A percentile compares a stretch with the other conserved stretches of the same genome.
Conservation (phyloP, 345 rosid genomes). For the Excoecaria cochinchinensis region DNA sequence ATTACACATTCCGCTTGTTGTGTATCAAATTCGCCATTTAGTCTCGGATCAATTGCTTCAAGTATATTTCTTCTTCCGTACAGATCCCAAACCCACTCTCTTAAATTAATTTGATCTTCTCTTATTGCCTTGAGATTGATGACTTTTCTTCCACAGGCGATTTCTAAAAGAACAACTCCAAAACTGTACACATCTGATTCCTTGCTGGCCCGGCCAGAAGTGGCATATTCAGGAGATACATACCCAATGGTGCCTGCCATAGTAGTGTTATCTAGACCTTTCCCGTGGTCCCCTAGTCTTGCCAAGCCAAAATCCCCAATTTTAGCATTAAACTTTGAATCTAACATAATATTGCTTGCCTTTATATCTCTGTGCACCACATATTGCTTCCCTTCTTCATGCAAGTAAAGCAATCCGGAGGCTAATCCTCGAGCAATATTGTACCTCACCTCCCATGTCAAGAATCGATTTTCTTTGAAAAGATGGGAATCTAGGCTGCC, state of each 20-base stretch:
- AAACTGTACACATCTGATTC: slow-evolving; percentile 26
- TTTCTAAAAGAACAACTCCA: slow-evolving; percentile 18
- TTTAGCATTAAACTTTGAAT: slow-evolving; percentile 20
- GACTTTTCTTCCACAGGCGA: slow-evolving; percentile 23
- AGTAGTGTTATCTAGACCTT: slow-evolving; percentile 15
- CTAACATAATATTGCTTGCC: slow-evolving; percentile 26
- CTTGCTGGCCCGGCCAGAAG: slow-evolving; percentile 19
- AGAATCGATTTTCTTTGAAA: slow-evolving; percentile 1
- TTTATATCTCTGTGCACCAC: slow-evolving; percentile 26
- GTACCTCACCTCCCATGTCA: slow-evolving; percentile 24
- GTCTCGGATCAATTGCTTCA: slow-evolving; percentile 10
- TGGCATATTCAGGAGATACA: slow-evolving; percentile 18
- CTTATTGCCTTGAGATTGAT: neutral
- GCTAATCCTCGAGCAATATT: slow-evolving; percentile 20
- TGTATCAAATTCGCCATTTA: neutral
- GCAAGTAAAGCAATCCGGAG: slow-evolving; percentile 19
- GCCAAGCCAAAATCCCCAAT: slow-evolving; percentile 27
- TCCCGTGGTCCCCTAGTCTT: slow-evolving; percentile 8
- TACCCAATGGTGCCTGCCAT: slow-evolving; percentile 26
- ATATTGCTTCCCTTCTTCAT: slow-evolving; percentile 23
- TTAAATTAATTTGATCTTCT: neutral
- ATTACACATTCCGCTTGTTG: neutral
- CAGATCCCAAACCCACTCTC: slow-evolving; percentile 3
- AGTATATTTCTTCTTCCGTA: slow-evolving; percentile 6
- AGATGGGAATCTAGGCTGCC: slow-evolving; percentile 21